These are phyloP conservation scores for Pseudomicrostroma phylloplanum DNA, from an alignment of 1,284 basidiomycete genomes.

Conservation along the genomic window DNA sequence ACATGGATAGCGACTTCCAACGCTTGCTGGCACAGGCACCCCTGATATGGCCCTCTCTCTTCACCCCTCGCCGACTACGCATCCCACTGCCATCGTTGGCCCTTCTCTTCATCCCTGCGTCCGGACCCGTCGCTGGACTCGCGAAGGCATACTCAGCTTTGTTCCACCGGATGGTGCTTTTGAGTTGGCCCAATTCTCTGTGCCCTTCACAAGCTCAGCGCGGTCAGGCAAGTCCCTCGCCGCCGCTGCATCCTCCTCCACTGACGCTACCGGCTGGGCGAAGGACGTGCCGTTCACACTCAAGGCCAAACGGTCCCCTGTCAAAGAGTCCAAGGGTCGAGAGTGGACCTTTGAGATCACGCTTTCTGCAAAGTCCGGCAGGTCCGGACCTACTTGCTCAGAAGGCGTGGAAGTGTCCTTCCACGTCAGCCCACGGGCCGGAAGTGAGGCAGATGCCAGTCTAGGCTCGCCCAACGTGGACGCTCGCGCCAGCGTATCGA, in stretches of 20 bases:
- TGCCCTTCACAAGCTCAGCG: too few relatives aligned
- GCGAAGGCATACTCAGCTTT: slow-evolving; percentile 4
- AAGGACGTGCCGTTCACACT: slow-evolving; percentile 3
- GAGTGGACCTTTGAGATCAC: slow-evolving; percentile 1
- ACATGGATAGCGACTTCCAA: too few relatives aligned
- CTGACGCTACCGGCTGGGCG: background rate
- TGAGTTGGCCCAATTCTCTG: background rate
- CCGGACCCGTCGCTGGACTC: background rate
- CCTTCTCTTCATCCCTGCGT: slow-evolving; percentile 6
- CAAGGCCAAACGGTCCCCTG: background rate
- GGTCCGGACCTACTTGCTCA: background rate
- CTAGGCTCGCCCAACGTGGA: slow-evolving; percentile 1
- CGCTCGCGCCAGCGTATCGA: background rate
- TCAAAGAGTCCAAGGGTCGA: background rate
- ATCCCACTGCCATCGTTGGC: background rate
- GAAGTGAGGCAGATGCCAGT: background rate
- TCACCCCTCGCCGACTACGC: background rate
- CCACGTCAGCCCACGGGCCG: background rate
- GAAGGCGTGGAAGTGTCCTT: slow-evolving; percentile 2
- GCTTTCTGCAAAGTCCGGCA: background rate
- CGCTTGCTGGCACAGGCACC: background rate
- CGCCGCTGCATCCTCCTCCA: background rate
- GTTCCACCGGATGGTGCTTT: background rate
- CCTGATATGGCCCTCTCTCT: background rate
- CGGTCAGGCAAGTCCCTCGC: background rate